Evolutionary conservation across 78 protist genomes (phyloP), one percentile per base, ranked within the genome.

Genomic region (Tieghemostelium lacteum): DNA sequence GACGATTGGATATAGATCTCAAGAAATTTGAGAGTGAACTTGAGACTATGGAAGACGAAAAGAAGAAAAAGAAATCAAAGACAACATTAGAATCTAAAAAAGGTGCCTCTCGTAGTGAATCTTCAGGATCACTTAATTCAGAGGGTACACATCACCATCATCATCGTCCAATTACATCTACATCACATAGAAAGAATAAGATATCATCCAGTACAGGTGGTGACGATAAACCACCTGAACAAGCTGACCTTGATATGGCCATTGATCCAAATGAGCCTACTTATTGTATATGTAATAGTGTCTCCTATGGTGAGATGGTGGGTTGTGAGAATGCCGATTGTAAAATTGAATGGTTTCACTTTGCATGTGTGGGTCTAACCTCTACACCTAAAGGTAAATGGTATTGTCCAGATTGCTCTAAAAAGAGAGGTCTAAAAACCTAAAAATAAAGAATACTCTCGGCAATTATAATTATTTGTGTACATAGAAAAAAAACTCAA

Each of bases 231-330:
- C 22, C 34, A 24, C n/a, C 2, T 1, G 37, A 31, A 28, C 60
- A 49, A 45, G 62, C 64, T 37, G 97, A 95, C 49, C 19, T 86
- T 19, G 97, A 96, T 85, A 63, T 95, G 87, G 95, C 97, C 0
- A 86, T 96, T 29, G 97, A 96, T 71, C 97, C 97, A 45, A 94
- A 96, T 69, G 97, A 96, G 60, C 97, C 97, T 36, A 66, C 87
- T 16, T 96, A 96, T 85, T 96, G 97, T 67, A 37, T 72, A n/a
- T 96, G 97, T 77, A 58, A 88, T 28, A 45, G 86, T 31, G 97
- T 96, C 7, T 94, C 98, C 10, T 96, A 87, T 75, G 98, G 98
- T 55, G 96, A 94, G 83, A 96, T 96, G 98, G 80, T 96, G 37
- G 96, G 77, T 24, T 96, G 98, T 72, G 98, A 96, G 77, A 96